phyloP scores from a whole-genome alignment of 768 basidiomycete genomes.

The Cyclocybe aegerita region DNA sequence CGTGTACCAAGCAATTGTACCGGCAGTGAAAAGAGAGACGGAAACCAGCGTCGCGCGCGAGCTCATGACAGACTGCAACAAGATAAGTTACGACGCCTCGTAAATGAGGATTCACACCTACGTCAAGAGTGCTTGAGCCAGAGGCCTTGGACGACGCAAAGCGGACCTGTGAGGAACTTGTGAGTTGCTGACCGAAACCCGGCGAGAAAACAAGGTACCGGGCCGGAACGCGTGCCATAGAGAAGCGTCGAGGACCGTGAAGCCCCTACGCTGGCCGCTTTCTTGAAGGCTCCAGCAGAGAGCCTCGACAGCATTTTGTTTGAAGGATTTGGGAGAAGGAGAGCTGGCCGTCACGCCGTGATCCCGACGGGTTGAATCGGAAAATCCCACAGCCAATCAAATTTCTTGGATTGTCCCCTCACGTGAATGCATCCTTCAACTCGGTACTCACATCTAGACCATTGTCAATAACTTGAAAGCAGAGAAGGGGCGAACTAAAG shows the following conservation, averaged over 20 bases:
- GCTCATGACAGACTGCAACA: constrained; percentile 55
- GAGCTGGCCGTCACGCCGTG: constrained; percentile 36
- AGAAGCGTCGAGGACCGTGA: constrained; percentile 42
- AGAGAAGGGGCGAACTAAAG: too few species aligned
- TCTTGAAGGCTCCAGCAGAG: constrained; percentile 70
- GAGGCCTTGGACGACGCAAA: constrained; percentile 69
- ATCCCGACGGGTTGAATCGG: constrained; percentile 52
- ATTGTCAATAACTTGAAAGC: too few species aligned
- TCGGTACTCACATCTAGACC: not conserved
- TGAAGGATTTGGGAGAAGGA: constrained; percentile 45
- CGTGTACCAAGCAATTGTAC: constrained; percentile 96
- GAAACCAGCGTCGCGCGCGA: constrained; percentile 78
- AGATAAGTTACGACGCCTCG: constrained; percentile 8
- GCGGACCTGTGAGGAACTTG: constrained; percentile 50
- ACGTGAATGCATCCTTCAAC: constrained; percentile 16
- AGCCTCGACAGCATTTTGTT: constrained; percentile 82
- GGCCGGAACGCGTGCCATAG: constrained; percentile 43
- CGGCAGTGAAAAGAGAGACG: constrained; percentile 74
- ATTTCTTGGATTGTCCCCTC: constrained; percentile 20
- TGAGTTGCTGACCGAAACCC: constrained; percentile 9
- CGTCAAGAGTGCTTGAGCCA: constrained; percentile 59
- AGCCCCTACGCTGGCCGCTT: constrained; percentile 45
- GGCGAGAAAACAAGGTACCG: constrained; percentile 40
- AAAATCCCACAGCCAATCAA: constrained; percentile 34
- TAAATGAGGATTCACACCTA: constrained; percentile 29